Base-by-base conservation (phyloP, 2,329 filamentous ascomycete species). In the Didymella pomorum region DNA sequence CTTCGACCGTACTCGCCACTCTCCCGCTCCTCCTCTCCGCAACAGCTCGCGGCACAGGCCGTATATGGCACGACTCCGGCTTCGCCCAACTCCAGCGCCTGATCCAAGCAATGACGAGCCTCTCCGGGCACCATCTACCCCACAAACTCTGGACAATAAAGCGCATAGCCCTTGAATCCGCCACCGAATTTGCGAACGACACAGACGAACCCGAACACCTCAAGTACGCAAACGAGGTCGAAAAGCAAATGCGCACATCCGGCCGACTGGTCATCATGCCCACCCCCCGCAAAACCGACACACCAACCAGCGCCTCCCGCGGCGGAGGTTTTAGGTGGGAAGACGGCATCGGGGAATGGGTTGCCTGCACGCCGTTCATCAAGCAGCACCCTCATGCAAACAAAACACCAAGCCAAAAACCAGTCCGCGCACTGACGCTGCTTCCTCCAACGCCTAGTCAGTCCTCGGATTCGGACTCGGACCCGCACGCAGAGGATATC, bases 331-430 rank as follows among this genome's bases (percentile, higher is more conserved):
- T 78, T 52, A 69, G 73, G 21, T 81, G 79, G 78, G 79, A 81
- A 63, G 79, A 80, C 46, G 79, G 78, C 10, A 76, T 81, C 33
- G 77, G 78, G 23, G 79, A 81, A 59, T 81, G 79, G 79, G 75
- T 81, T n/a, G 69, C 72, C 0, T 76, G 71, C 35, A 80, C 79
- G 9, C 79, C 79, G 0, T 75, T 75, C 62, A 50, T 57, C 8
- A 71, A 67, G 39, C 66, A 69, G 29, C 54, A 62, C 12, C 64
- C 66, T 42, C 59, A 45, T n/a, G n/a, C n/a, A n/a, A n/a, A n/a
- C n/a, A n/a, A n/a, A n/a, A n/a, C n/a, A 10, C 23, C 63, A 12
- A 26, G 47, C 6, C 60, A 56, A 39, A 65, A 65, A 28, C 65
- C 68, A 0, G 47, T 72, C 12, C 67, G 67, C 11, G 46, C 59